Conservation (phyloP, 1,284 basidiomycete genomes). For the Papiliotrema flavescens region DNA sequence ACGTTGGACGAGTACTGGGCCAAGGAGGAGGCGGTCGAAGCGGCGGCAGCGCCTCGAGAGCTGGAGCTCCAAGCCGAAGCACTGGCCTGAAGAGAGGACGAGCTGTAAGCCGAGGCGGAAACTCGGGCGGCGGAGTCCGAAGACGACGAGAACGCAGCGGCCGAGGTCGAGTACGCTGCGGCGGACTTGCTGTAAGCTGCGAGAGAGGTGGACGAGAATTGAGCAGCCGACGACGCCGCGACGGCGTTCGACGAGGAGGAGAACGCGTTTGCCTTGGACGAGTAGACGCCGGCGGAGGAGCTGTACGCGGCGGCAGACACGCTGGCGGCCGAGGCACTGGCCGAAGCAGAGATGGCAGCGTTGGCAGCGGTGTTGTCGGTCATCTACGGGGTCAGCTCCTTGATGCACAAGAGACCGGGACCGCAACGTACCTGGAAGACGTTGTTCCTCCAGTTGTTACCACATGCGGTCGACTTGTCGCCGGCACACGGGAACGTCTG, state of each 20-base stretch:
- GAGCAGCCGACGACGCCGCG: not conserved
- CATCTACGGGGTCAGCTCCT: not conserved
- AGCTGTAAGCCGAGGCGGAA: not conserved
- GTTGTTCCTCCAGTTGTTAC: slow-evolving; percentile 14
- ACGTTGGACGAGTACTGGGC: not conserved
- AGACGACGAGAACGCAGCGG: too few relatives aligned
- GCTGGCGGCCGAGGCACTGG: not conserved
- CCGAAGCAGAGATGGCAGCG: not conserved
- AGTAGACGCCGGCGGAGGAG: not conserved
- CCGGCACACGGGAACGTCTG: slow-evolving; percentile 19
- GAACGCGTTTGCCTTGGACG: not conserved
- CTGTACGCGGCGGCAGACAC: not conserved
- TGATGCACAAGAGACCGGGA: not conserved
- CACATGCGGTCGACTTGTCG: slow-evolving; percentile 26
- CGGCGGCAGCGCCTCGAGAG: not conserved
- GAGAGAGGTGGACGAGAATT: not conserved
- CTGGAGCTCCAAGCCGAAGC: not conserved
- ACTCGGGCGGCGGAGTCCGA: too few relatives aligned
- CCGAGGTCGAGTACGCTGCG: not conserved
- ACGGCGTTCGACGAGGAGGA: not conserved
- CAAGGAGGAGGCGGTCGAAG: not conserved
- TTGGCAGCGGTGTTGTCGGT: not conserved
- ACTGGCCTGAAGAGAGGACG: too few relatives aligned
- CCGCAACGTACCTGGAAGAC: not conserved
- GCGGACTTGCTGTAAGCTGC: not conserved